Percentiles rank a stretch among this genome's conserved stretches.
These are phyloP conservation scores for Peribolospora baueri DNA, from an alignment of 768 basidiomycete genomes.

Conservation along the genomic window DNA sequence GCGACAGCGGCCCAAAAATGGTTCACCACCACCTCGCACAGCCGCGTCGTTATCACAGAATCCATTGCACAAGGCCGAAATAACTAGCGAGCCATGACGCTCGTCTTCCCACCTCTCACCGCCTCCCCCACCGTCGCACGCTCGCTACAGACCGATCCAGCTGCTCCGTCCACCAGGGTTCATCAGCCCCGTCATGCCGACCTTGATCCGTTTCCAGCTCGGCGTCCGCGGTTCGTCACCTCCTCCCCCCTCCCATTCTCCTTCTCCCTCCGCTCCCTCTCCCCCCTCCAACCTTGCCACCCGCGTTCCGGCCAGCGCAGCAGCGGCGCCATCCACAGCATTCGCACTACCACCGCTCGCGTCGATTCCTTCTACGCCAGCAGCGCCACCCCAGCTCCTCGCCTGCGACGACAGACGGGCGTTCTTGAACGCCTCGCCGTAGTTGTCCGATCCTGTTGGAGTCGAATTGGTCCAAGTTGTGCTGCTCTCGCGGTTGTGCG, in stretches of 20 bases:
- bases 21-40: too few relatives aligned
- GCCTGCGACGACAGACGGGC: conserved; percentile 8
- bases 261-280: not conserved
- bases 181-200: conserved; percentile 79
- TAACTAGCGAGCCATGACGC: too few relatives aligned
- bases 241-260: conserved; percentile 6
- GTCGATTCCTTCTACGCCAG: not conserved
- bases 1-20: too few relatives aligned
- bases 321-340: conserved; percentile 1
- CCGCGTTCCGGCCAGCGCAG: not conserved
- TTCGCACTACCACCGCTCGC: not conserved
- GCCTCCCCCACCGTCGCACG: not conserved
- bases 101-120: not conserved
- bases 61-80: too few relatives aligned
- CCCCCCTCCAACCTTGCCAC: not conserved
- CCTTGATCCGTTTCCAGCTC: conserved; percentile 32
- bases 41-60: too few relatives aligned
- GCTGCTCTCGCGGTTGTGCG: not conserved
- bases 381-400: not conserved
- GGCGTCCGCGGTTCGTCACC: conserved; percentile 8
- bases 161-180: conserved; percentile 75
- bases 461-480: not conserved
- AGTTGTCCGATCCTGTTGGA: not conserved
- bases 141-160: conserved; percentile 59
- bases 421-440: conserved; percentile 7